Evolutionary conservation across 2,329 filamentous ascomycete species (phyloP).

Genomic region (Arthroderma sp.): DNA sequence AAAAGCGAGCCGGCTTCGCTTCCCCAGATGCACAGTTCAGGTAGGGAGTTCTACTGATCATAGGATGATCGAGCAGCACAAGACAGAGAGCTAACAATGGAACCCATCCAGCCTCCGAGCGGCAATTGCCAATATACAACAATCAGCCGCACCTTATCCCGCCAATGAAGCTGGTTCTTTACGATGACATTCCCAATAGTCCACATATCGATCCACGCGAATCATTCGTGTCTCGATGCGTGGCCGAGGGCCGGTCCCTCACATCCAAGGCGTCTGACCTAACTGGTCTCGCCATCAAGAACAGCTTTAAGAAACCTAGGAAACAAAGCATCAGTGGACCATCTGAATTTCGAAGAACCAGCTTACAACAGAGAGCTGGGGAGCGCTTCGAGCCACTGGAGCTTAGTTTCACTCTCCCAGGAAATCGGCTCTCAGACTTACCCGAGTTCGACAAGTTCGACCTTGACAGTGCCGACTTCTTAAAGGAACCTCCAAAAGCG

Average conservation of each 20-base stretch:
- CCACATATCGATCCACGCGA: conserved; percentile 18
- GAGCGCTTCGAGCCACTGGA: conserved; percentile 30
- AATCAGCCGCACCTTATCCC: conserved; percentile 34
- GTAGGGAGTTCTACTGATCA: background rate
- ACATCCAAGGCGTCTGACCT: conserved; percentile 28
- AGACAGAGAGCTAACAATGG: background rate
- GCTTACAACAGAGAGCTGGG: conserved; percentile 9
- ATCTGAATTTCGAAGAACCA: conserved; percentile 28
- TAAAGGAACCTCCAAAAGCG: conserved; percentile 22
- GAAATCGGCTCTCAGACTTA: conserved; percentile 31
- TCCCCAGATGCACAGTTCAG: conserved; percentile 10
- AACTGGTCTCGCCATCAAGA: conserved; percentile 28
- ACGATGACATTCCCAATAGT: conserved; percentile 26
- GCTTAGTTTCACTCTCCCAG: conserved; percentile 33
- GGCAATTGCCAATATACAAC: conserved; percentile 32
- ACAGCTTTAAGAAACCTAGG: conserved; percentile 18
- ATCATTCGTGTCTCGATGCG: conserved; percentile 28
- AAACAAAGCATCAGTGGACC: conserved; percentile 31
- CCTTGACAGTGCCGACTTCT: conserved; percentile 18
- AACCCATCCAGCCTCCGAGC: conserved; percentile 15
- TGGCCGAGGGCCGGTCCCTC: conserved; percentile 25
- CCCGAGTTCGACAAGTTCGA: conserved; percentile 30
- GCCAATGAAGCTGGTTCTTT: conserved; percentile 33
- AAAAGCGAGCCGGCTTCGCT: conserved; percentile 16
- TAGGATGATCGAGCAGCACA: no score